Evolutionary conservation across 257 asterid genomes (phyloP).

Genomic region (Galeopsis tetrahit): DNA sequence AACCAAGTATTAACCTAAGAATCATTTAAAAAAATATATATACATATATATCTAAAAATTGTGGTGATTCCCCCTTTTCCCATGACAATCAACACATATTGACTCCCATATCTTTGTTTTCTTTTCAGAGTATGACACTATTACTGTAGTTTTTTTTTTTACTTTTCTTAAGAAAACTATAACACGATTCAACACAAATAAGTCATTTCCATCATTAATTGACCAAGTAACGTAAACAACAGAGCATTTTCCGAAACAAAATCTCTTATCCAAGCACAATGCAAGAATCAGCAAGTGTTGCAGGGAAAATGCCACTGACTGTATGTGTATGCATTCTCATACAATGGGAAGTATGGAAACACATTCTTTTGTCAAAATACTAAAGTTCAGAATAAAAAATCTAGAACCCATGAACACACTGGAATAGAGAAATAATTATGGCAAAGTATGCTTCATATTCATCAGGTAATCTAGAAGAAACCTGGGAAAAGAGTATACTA

Average conservation of each 20-base stretch:
- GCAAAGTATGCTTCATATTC: slow-evolving; percentile 17
- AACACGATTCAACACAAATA: slow-evolving; percentile 5
- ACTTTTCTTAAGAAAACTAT: slow-evolving; percentile 8
- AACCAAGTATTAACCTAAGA: slow-evolving; percentile 15
- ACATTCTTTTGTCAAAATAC: not conserved
- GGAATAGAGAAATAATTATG: not conserved
- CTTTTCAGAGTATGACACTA: slow-evolving; percentile 11
- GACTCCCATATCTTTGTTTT: slow-evolving; percentile 12
- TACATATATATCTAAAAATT: too few relatives aligned
- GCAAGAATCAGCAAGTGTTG: not conserved
- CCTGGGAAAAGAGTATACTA: not conserved
- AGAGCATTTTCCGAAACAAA: slow-evolving; percentile 2
- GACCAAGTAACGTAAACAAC: slow-evolving; percentile 11
- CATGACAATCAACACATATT: not conserved
- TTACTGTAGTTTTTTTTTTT: not conserved
- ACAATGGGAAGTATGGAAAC: not conserved
- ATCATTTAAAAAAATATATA: not conserved
- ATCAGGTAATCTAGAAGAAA: slow-evolving; percentile 14
- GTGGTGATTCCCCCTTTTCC: slow-evolving; percentile 12
- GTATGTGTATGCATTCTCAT: not conserved
- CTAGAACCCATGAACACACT: not conserved
- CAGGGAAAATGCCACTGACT: slow-evolving; percentile 1
- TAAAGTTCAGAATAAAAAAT: slow-evolving; percentile 6
- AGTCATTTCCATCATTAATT: slow-evolving; percentile 11
- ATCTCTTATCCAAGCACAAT: slow-evolving; percentile 18